A percentile compares a stretch with the other conserved stretches of the same genome.
Conservation (phyloP, 169 alveolate species). For the Neospora caninum region DNA sequence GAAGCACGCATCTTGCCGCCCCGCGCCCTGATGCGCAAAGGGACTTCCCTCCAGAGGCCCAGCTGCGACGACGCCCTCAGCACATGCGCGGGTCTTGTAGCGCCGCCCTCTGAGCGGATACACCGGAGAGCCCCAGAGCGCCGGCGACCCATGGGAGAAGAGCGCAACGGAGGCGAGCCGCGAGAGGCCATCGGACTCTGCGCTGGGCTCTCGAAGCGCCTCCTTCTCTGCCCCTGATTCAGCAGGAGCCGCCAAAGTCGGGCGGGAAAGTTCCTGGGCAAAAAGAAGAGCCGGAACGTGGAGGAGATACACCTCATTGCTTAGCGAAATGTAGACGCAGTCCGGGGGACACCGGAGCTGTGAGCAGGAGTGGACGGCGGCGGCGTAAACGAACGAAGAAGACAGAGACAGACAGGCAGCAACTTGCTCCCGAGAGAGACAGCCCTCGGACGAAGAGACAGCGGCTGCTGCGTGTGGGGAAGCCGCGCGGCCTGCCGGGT, state of each 20-base stretch:
- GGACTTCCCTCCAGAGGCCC: neutral
- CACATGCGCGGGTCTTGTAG: neutral
- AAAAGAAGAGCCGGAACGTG: conserved; percentile 18
- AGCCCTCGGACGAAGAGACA: neutral
- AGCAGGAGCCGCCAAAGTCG: neutral
- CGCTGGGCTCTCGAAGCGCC: no score
- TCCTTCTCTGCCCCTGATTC: neutral
- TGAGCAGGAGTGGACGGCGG: conserved; percentile 12
- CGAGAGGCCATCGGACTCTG: no score
- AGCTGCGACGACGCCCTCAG: neutral
- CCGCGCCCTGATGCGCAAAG: neutral
- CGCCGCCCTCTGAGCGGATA: neutral
- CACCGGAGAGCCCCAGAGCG: neutral
- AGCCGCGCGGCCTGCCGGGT: no score
- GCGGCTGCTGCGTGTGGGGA: neutral
- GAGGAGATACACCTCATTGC: conserved; percentile 8
- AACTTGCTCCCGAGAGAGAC: conserved; percentile 3
- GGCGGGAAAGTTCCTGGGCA: neutral
- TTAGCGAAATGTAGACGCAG: neutral
- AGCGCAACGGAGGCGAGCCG: neutral
- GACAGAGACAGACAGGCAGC: neutral
- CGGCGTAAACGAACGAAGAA: conserved; percentile 15
- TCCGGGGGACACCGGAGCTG: conserved; percentile 10
- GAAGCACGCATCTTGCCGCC: neutral
- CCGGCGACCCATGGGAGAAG: neutral